Percentiles rank a stretch among this genome's conserved stretches.
Evolutionary conservation across 2,329 filamentous ascomycete species (phyloP).

Genomic region (Penicillium sp.): DNA sequence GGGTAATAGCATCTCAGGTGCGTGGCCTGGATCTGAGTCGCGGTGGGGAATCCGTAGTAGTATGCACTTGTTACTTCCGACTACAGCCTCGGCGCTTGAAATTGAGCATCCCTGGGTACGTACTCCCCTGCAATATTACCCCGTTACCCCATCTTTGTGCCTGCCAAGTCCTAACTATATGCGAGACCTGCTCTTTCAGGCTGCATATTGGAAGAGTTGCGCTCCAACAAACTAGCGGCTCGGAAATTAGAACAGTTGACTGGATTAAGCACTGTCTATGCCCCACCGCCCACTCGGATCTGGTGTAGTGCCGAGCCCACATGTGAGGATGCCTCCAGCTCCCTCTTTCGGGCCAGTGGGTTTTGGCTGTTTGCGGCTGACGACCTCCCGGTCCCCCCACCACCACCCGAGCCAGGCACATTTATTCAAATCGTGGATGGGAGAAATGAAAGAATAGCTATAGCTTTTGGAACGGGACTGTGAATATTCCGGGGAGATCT

Average conservation of each 20-base stretch:
- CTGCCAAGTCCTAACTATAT: conserved; percentile 21
- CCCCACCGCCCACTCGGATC: conserved; percentile 27
- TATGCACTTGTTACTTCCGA: neutral
- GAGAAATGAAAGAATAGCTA: conserved; percentile 3
- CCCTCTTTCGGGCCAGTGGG: neutral
- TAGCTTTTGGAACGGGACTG: neutral
- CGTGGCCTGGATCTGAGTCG: neutral
- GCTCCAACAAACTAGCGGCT: conserved; percentile 4
- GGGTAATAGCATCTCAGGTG: conserved; percentile 1
- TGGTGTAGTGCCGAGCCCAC: neutral
- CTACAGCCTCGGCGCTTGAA: neutral
- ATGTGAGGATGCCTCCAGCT: conserved; percentile 1
- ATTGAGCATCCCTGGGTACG: neutral
- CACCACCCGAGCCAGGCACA: conserved; percentile 9
- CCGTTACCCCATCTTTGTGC: conserved; percentile 9
- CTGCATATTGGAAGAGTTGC: conserved; percentile 4
- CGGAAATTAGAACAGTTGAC: conserved; percentile 8
- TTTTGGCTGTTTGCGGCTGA: conserved; percentile 8
- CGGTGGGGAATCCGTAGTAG: neutral
- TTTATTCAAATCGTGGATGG: neutral
- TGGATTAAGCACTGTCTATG: conserved; percentile 30
- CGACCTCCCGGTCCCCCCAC: neutral
- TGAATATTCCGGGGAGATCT: neutral
- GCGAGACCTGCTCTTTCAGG: conserved; percentile 2
- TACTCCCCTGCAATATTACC: neutral